Base-by-base conservation (phyloP, 495 filamentous ascomycete species). In the Aspergillus heteromorphus region DNA sequence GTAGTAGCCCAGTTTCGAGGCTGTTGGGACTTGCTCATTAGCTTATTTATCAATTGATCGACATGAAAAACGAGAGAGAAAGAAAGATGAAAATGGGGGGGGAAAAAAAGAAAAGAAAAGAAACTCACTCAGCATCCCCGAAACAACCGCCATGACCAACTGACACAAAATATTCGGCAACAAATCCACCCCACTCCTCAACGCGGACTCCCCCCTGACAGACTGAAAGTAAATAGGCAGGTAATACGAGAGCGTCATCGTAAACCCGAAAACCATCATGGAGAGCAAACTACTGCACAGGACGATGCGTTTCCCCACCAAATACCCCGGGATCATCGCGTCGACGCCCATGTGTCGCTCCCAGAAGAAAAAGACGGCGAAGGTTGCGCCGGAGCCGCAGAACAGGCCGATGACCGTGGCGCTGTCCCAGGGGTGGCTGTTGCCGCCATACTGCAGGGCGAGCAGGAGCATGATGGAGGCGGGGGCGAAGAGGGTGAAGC, bases 161-260 rank as follows among this genome's bases (percentile, higher is more conserved):
- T 83, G 77, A 23, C 66, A 61, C 16, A 85, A 36, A 20, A 83
- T 76, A n/a, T 65, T 67, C n/a, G 74, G 74, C 0, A 75, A 58
- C 29, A 70, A 45, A 40, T 72, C 63, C 0, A 74, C 72, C 2
- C 73, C 74, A 27, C 70, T 73, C 36, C 69, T 58, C 13, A 69
- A 53, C 0, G 57, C 51, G 63, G 69, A 38, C 57, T 64, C 0
- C 51, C 61, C 31, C 59, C 59, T 41, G 53, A 75, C 59, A 5
- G 63, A 58, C 51, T 76, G 74, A 53, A 76, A 76, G 53, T 75
- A 78, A 11, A 74, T 60, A 0, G 73, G 73, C 5, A 76, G 56
- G 31, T 72, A 74, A 27, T 63, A 50, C 13, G 45, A 31, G 2
- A 42, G 20, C 11, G 36, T 45, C 18, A 76, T 63, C 18, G 64